Conservation (phyloP, 768 basidiomycete species). For the Clitopilus hobsonii region DNA sequence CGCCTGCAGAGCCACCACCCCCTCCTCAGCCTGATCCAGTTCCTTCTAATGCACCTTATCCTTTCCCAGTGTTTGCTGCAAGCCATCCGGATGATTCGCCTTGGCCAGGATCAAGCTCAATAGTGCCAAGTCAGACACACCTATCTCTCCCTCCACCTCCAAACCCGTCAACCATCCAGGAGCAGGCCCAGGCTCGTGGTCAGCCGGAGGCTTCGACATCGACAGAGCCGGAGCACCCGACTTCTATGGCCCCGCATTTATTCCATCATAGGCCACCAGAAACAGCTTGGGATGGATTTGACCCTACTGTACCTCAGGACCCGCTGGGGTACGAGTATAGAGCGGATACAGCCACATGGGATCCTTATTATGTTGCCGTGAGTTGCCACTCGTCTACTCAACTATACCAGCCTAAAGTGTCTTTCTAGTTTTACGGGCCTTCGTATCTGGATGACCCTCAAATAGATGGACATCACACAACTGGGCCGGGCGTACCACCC, state of each 20-base stretch:
- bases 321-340: slow-evolving; percentile 22
- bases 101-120: slow-evolving; percentile 59
- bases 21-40: slow-evolving; percentile 15
- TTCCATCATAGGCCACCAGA: slow-evolving; percentile 48
- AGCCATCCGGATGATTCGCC: slow-evolving; percentile 23
- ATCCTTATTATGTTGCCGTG: background rate
- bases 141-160: slow-evolving; percentile 34
- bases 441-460: background rate
- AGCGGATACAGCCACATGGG: background rate
- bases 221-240: background rate
- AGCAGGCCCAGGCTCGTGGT: background rate
- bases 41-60: slow-evolving; percentile 28
- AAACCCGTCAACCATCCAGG: background rate
- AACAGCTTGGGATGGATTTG: slow-evolving; percentile 56
- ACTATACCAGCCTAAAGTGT: background rate
- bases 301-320: slow-evolving; percentile 23
- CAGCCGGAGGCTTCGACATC: background rate
- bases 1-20: background rate
- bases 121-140: slow-evolving; percentile 65
- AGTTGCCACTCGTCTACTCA: background rate
- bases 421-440: background rate
- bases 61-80: slow-evolving; percentile 32
- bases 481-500: background rate
- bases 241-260: slow-evolving; percentile 29
- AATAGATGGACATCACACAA: background rate